Evolutionary conservation across 1,139 yeast genomes (phyloP).

Genomic region (Sugiyamaella sp.): DNA sequence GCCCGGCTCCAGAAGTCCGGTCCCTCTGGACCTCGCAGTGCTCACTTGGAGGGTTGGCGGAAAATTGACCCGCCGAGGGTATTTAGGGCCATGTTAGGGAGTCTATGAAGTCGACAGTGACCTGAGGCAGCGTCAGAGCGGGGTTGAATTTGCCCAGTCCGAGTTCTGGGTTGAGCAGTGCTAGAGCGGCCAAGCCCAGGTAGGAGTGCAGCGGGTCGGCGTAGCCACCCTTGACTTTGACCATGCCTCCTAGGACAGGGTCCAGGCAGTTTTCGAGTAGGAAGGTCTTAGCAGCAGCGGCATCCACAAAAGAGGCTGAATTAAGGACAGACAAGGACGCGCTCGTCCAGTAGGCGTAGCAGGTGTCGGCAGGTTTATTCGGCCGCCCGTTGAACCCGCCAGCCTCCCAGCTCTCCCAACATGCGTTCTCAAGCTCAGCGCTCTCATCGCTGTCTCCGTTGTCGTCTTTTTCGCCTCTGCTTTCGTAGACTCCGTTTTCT

Average conservation of each 20-base stretch:
- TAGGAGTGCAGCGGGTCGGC: constrained; percentile 56
- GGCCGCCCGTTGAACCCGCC: constrained; percentile 92
- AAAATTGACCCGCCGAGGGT: too few species aligned
- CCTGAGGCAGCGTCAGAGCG: constrained; percentile 31
- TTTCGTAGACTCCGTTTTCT: too few species aligned
- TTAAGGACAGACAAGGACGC: constrained; percentile 58
- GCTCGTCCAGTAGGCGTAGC: constrained; percentile 89
- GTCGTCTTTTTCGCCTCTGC: too few species aligned
- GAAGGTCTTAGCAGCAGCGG: constrained; percentile 47
- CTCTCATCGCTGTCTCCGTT: too few species aligned
- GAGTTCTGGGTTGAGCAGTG: constrained; percentile 29
- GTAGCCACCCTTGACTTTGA: constrained; percentile 60
- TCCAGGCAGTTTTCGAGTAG: constrained; percentile 67
- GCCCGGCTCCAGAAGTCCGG: too few species aligned
- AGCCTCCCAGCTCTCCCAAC: constrained; percentile 48
- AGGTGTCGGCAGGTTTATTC: constrained; percentile 84
- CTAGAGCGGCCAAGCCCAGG: constrained; percentile 44
- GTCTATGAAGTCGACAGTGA: constrained; percentile 25
- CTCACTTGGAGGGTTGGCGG: too few species aligned
- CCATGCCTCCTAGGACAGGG: constrained; percentile 74
- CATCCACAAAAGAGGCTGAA: constrained; percentile 45
- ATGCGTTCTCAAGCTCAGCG: too few species aligned
- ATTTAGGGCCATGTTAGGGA: constrained; percentile 23
- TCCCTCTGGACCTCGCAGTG: too few species aligned
- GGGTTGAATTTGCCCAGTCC: constrained; percentile 33